Base-by-base conservation (phyloP, 306 rosid genomes). In the Mucuna pruriens region DNA sequence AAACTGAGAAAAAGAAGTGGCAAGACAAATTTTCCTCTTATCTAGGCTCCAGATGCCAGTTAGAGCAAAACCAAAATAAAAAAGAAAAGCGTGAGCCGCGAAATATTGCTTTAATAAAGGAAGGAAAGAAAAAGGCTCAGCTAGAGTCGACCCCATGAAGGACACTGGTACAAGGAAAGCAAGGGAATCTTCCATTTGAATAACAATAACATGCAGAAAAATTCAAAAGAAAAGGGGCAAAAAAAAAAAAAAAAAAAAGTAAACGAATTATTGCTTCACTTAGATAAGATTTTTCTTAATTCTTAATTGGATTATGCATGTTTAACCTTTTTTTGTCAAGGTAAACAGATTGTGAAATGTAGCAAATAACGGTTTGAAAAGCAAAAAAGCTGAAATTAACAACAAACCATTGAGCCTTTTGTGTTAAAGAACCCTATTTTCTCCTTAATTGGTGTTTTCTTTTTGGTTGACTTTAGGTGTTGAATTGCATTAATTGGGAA, bases 161-260 rank as follows among this genome's bases (percentile, higher is more conserved):
- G 86, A 85, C 86, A 76, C 63, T 72, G 3, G 40, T 38, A 62
- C 83, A 79, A 42, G 75, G 77, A 82, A 87, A 83, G 88, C 84
- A 75, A 79, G 61, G 88, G 87, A 80, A 89, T 89, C 84, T 61
- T 85, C 76, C 72, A 79, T 40, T 86, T 60, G 51, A 81, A 80
- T 67, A 83, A 83, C 79, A 85, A 58, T 57, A 73, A 75, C 78
- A 60, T 38, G 26, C 22, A 77, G 76, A 81, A 80, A 70, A 83
- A 4, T 73, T 77, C 80, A 63, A 70, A 82, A 84, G 77, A 54
- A 83, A 48, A 36, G 36, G 29, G 36, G 7, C 2, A 19, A 29
- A 71, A 38, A 6, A 49, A 83, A 65, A 67, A 3, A 1, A 19
- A 29, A 71, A 38, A 6, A 49, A 83, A 65, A 67, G 77, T 76